Evolutionary conservation across 148 eudicot genomes (phyloP), one percentile per base, ranked within the genome.

Genomic region (Bassia scoparia): DNA sequence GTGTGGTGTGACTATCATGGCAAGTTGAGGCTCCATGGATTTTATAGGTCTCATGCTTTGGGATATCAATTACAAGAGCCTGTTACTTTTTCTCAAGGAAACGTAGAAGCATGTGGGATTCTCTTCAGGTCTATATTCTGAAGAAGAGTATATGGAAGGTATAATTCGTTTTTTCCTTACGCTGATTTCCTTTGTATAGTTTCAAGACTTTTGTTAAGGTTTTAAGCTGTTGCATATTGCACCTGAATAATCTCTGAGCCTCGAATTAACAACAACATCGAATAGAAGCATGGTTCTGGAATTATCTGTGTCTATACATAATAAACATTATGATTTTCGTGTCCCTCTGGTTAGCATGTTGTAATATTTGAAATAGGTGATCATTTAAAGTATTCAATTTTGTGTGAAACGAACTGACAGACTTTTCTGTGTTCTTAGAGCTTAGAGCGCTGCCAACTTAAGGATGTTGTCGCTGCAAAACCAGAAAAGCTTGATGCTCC

Each of bases 1-100:
- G 99, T n/a, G 91, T 44, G 86, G 73, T 56, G 83, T 95, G 13
- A 90, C 91, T 74, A 91, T 95, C n/a, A n/a, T 48, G 76, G 82
- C 55, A 77, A 33, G 14, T 77, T 95, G 5, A 97, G 99, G 35
- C 93, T 95, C 60, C 97, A 91, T 74, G 96, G 91, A 83, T 96
- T 95, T n/a, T n/a, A n/a, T 30, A 83, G 99, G 82, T 95, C 96
- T 66, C 93, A n/a, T n/a, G 99, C 26, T 89, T 95, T 76, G 99
- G 99, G 52, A 95, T 95, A 79, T 91, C 91, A n/a, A 72, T 97
- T 97, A 73, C 99, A 95, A 80, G 99, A 95, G 65, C 99, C 99
- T 41, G 96, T 95, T 44, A n/a, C n/a, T n/a, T 92, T 95, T 76
- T 95, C 91, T 35, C 93, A 91, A 85, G 99, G 99, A 63, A 95